Base-by-base conservation (phyloP, 202 grass and related monocot genomes). In the Dendrocalamus latiflorus region DNA sequence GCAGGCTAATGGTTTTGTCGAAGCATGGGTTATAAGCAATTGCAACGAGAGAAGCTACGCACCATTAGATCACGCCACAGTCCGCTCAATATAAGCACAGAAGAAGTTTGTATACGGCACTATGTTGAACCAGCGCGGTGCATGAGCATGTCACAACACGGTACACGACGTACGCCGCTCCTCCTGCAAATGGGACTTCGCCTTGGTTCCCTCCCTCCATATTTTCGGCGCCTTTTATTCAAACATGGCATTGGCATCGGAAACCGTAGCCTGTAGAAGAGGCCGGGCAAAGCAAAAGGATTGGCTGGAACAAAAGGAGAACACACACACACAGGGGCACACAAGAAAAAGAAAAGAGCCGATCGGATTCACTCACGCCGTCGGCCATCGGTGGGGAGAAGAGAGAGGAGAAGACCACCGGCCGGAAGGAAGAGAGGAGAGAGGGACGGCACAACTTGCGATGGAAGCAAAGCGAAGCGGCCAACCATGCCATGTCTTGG, bases 391-490 rank as follows among this genome's bases (percentile, higher is more conserved):
- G 28, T 0, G 11, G 42, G 18, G 22, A 57, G 51, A n/a, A 9
- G 51, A 17, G 48, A 51, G 51, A n/a, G 0, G 51, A 21, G 20
- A 24, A 44, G 38, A 56, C 37, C 54, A 78, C 43, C 73, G 22
- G 41, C 74, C 74, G 25, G 30, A 51, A 42, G 41, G 6, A 3
- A 20, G 22, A 1, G 3, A 7, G 10, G 37, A n/a, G 0, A 9
- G 34, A 68, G 34, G 11, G n/a, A 70, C 41, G 75, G 76, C 83
- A 77, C 86, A 62, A 72, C 87, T 81, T 89, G 87, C 80, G 90
- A 86, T 64, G 84, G 87, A 92, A 73, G 86, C 90, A 89, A 92
- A 92, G 70, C 78, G 41, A 21, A 39, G 65, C 41, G 51, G 54
- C 18, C 63, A 87, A 9, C 72, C 79, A 61, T 37, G 26, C 64